These are phyloP conservation scores for Lactarius hengduanensis DNA, from an alignment of 768 basidiomycete species.

Conservation along the genomic window DNA sequence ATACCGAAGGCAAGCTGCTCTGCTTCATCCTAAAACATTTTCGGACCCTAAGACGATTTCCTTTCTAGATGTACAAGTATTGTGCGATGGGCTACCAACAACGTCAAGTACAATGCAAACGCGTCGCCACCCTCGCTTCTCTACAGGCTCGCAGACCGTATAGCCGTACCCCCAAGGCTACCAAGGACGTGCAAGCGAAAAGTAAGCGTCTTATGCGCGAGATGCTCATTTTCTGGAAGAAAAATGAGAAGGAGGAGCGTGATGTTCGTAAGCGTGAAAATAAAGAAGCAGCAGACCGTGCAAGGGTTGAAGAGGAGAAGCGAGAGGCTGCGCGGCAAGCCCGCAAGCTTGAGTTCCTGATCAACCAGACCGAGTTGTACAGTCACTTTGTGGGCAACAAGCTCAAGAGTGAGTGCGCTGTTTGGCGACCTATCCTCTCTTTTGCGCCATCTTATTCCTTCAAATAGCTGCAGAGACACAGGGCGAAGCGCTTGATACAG, in stretches of 20 bases:
- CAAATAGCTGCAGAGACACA: slow-evolving; percentile 71
- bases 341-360: slow-evolving; percentile 95
- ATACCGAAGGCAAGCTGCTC: slow-evolving; percentile 65
- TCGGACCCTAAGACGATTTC: slow-evolving; percentile 6
- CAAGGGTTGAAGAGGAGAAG: slow-evolving; percentile 88
- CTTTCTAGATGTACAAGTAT: slow-evolving; percentile 72
- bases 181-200: slow-evolving; percentile 81
- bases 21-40: background rate
- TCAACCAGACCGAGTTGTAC: slow-evolving; percentile 98
- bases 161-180: slow-evolving; percentile 68
- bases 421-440: background rate
- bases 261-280: slow-evolving; percentile 92
- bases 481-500: slow-evolving; percentile 48
- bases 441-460: slow-evolving; percentile 25
- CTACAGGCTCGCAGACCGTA: slow-evolving; percentile 78
- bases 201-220: slow-evolving; percentile 89
- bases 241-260: slow-evolving; percentile 95
- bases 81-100: slow-evolving; percentile 64
- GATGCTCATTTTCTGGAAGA: slow-evolving; percentile 97
- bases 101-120: slow-evolving; percentile 67
- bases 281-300: slow-evolving; percentile 87
- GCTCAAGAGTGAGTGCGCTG: slow-evolving; percentile 65
- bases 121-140: slow-evolving; percentile 70
- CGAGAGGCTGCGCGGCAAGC: slow-evolving; percentile 92
- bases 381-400: slow-evolving; percentile 99